Evolutionary conservation across 2,329 filamentous ascomycete species (phyloP).

Genomic region (Botrytis cinerea): DNA sequence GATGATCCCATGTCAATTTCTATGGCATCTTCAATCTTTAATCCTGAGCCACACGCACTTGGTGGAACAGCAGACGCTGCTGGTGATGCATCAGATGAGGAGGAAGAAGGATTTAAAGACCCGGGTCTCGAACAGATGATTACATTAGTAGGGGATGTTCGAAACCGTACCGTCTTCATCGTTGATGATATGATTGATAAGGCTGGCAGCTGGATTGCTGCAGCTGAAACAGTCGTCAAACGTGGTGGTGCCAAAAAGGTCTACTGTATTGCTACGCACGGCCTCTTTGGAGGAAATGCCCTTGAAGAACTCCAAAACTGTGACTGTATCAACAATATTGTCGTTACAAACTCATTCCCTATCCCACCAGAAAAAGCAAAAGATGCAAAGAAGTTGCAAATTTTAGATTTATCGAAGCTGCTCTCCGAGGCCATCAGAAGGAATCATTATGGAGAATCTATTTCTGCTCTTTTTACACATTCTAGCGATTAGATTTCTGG

Average conservation of each 20-base stretch:
- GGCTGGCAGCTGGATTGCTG: conserved; percentile 93
- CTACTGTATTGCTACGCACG: conserved; percentile 96
- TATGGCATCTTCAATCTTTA: conserved; percentile 78
- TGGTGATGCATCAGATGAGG: conserved; percentile 82
- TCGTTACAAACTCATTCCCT: conserved; percentile 97
- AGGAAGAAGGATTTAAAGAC: conserved; percentile 84
- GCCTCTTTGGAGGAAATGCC: conserved; percentile 86
- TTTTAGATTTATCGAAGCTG: conserved; percentile 85
- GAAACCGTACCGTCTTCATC: conserved; percentile 84
- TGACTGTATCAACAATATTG: conserved; percentile 88
- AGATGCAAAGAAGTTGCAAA: conserved; percentile 77
- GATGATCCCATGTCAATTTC: conserved; percentile 74
- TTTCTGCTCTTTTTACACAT: conserved; percentile 45
- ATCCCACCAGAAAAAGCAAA: conserved; percentile 73
- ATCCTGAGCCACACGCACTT: conserved; percentile 65
- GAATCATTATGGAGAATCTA: conserved; percentile 93
- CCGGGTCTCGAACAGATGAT: conserved; percentile 89
- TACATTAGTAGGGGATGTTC: conserved; percentile 94
- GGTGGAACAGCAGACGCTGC: conserved; percentile 83
- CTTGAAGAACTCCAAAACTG: conserved; percentile 88
- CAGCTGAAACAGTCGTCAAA: conserved; percentile 95
- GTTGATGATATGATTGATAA: conserved; percentile 99
- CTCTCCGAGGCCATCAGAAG: conserved; percentile 90
- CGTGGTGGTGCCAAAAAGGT: conserved; percentile 88
- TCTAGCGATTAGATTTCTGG: conserved; percentile 32